Conservation (phyloP, 768 basidiomycete genomes). For the Boletus insuetus region DNA sequence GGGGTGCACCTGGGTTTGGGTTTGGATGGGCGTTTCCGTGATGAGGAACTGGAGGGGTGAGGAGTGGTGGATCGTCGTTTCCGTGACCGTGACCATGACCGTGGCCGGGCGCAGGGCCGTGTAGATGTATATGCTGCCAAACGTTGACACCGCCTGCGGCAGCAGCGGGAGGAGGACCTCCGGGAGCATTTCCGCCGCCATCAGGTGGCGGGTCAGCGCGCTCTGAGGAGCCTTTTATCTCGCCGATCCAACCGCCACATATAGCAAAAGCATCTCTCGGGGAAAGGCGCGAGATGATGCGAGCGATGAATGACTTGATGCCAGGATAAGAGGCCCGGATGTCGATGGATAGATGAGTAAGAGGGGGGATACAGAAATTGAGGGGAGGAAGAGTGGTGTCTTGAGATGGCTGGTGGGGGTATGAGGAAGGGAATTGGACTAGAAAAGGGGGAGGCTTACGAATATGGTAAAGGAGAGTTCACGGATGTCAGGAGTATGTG, state of each 20-base stretch:
- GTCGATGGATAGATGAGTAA: constrained; percentile 56
- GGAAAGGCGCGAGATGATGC: constrained; percentile 23
- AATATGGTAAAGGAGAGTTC: constrained; percentile 60
- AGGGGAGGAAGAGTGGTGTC: constrained; percentile 6
- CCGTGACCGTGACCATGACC: neutral
- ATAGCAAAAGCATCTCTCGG: constrained; percentile 31
- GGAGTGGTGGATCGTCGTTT: constrained; percentile 14
- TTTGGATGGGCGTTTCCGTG: constrained; percentile 1
- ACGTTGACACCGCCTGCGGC: neutral
- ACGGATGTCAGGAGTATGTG: constrained; percentile 53
- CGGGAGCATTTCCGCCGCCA: neutral
- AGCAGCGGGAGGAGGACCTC: neutral
- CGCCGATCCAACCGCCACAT: constrained; percentile 33
- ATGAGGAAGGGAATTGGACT: neutral
- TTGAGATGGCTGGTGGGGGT: constrained; percentile 11
- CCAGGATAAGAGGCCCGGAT: constrained; percentile 34
- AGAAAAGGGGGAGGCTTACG: constrained; percentile 36
- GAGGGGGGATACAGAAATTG: constrained; percentile 32
- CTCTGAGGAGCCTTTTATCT: constrained; percentile 28
- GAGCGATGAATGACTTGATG: constrained; percentile 14
- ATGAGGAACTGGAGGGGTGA: constrained; percentile 1
- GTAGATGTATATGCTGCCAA: constrained; percentile 2
- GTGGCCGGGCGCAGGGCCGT: constrained; percentile 1
- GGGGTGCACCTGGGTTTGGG: neutral
- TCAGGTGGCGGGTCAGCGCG: constrained; percentile 1